phyloP scores from a whole-genome alignment of 345 rosid genomes.

The Eucalyptus marginata region DNA sequence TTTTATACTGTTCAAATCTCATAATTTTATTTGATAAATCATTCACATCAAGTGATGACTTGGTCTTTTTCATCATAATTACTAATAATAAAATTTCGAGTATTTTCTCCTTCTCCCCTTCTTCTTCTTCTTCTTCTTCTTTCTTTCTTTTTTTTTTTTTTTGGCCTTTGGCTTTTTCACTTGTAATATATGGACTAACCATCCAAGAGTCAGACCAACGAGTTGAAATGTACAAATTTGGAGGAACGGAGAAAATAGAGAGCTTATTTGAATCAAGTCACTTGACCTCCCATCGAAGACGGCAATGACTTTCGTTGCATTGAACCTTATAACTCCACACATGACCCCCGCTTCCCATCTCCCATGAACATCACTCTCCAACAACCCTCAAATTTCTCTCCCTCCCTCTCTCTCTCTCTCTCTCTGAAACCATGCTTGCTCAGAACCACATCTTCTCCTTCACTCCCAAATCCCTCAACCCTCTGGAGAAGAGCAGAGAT shows the following conservation, averaged over 20 bases:
- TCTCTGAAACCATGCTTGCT: not conserved
- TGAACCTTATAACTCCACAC: not conserved
- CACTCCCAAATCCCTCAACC: not conserved
- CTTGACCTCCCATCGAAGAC: conserved; percentile 12
- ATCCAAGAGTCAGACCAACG: not conserved
- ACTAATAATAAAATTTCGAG: not conserved
- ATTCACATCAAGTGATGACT: not conserved
- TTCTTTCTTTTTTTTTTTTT: too few species aligned
- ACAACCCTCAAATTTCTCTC: not conserved
- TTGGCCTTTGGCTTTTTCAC: not conserved
- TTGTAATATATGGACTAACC: not conserved
- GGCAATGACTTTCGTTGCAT: conserved; percentile 15
- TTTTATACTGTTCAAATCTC: not conserved
- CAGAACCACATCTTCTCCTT: not conserved
- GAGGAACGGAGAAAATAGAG: conserved; percentile 1
- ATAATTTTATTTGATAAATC: not conserved
- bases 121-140: too few species aligned
- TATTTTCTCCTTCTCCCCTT: not conserved
- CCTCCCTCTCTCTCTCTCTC: not conserved
- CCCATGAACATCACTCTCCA: not conserved
- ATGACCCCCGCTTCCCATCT: not conserved
- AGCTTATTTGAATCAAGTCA: not conserved
- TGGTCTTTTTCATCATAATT: not conserved
- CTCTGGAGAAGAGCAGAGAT: not conserved
- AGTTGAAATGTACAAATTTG: not conserved